Evolutionary conservation across 768 basidiomycete species (phyloP).

Genomic region (Galerina sulciceps): DNA sequence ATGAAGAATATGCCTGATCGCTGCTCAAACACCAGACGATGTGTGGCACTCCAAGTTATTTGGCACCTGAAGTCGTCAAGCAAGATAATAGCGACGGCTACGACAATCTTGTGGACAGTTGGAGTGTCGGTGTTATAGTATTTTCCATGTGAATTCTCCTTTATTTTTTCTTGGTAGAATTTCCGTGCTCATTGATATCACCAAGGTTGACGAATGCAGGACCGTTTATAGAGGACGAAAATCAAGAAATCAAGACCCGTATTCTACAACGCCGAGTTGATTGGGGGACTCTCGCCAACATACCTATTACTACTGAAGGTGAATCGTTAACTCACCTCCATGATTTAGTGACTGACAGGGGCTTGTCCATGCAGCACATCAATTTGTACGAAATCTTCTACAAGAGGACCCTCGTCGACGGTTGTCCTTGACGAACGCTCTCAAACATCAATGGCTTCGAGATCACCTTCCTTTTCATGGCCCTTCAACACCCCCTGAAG

Average conservation of each 20-base stretch:
- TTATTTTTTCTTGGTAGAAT: neutral
- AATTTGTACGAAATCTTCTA: conserved; percentile 73
- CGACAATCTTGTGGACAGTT: conserved; percentile 89
- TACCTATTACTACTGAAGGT: conserved; percentile 53
- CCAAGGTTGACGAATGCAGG: conserved; percentile 73
- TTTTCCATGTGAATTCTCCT: conserved; percentile 74
- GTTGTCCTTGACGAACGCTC: conserved; percentile 73
- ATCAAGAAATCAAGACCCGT: conserved; percentile 62
- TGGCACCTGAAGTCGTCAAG: conserved; percentile 89
- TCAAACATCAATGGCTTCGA: conserved; percentile 78
- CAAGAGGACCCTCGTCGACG: conserved; percentile 64
- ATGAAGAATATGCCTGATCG: conserved; percentile 4
- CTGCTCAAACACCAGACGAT: conserved; percentile 60
- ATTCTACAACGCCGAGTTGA: conserved; percentile 65
- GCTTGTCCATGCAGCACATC: conserved; percentile 45
- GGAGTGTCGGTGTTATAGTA: conserved; percentile 95
- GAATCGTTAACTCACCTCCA: conserved; percentile 19
- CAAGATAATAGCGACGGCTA: conserved; percentile 74
- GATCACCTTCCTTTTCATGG: conserved; percentile 35
- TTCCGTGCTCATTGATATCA: conserved; percentile 9
- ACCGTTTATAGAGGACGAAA: conserved; percentile 84
- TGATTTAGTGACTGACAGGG: neutral
- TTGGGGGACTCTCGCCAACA: conserved; percentile 51
- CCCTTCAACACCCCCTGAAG: neutral
- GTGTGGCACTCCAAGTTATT: conserved; percentile 95